Evolutionary conservation across 148 eudicot species (phyloP).

Genomic region (Amaranthus hypochondriacus): DNA sequence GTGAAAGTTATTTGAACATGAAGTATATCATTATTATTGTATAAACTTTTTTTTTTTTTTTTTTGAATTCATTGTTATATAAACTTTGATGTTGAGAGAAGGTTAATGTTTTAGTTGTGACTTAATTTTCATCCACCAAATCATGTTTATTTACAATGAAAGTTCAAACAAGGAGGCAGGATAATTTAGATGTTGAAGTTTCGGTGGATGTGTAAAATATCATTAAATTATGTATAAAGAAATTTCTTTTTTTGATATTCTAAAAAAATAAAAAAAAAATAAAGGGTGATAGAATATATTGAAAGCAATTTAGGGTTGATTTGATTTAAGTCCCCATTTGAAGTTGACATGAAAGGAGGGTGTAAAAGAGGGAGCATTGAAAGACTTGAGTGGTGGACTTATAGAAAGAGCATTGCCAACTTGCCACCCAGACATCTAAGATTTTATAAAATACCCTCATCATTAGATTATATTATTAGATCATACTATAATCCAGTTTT

Average conservation of each 20-base stretch:
- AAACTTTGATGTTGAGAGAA: background rate
- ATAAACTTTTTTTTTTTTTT: background rate
- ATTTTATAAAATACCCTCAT: slow-evolving; percentile 1
- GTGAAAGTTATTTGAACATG: background rate
- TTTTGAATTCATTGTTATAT: slow-evolving; percentile 7
- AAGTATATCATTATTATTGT: background rate
- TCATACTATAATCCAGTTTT: no score
- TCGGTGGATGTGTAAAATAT: no score
- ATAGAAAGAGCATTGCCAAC: background rate
- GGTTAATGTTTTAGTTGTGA: slow-evolving; percentile 2
- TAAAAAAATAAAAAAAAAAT: background rate
- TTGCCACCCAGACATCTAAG: background rate
- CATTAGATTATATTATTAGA: background rate
- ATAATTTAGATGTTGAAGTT: slow-evolving; percentile 14
- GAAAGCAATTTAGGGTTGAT: background rate
- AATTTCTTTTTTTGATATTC: background rate
- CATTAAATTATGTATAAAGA: background rate
- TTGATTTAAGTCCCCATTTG: background rate
- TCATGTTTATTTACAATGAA: background rate
- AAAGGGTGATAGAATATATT: background rate
- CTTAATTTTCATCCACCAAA: slow-evolving; percentile 24
- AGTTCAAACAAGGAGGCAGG: background rate
- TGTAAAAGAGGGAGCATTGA: slow-evolving; percentile 8
- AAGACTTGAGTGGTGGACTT: slow-evolving; percentile 12
- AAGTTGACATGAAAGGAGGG: background rate